These are phyloP conservation scores for Penicillium manginii DNA, from an alignment of 495 filamentous ascomycete genomes.

Conservation along the genomic window DNA sequence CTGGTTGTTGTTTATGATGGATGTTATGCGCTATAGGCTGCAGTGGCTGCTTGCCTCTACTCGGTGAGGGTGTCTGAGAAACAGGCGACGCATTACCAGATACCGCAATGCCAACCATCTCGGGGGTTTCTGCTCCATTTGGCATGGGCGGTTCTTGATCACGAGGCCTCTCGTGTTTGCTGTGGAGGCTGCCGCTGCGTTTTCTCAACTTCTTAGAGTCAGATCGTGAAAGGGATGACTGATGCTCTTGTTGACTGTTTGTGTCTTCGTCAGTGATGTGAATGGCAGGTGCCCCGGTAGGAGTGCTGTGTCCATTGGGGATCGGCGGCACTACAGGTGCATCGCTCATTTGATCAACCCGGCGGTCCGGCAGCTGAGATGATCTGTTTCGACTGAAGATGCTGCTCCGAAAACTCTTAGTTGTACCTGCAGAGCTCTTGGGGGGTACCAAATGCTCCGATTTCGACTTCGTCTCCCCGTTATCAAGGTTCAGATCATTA, in stretches of 20 bases:
- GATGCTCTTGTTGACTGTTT: conserved; percentile 22
- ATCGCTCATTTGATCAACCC: conserved; percentile 19
- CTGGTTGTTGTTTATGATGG: conserved; percentile 43
- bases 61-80: conserved; percentile 23
- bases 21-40: conserved; percentile 56
- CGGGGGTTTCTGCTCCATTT: conserved; percentile 23
- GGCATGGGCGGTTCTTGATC: conserved; percentile 22
- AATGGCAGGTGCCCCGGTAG: conserved; percentile 48
- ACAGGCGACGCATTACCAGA: conserved; percentile 31
- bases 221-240: conserved; percentile 33
- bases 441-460: conserved; percentile 54
- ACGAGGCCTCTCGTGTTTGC: conserved; percentile 23
- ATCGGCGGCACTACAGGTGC: conserved; percentile 26
- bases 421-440: conserved; percentile 70
- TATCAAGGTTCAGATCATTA: conserved; percentile 52
- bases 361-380: conserved; percentile 36
- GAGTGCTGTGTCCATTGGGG: conserved; percentile 17
- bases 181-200: conserved; percentile 40
- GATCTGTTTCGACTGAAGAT: conserved; percentile 66
- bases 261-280: conserved; percentile 52
- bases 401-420: conserved; percentile 73
- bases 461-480: conserved; percentile 26
- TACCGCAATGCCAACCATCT: conserved; percentile 50
- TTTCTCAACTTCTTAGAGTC: conserved; percentile 53
- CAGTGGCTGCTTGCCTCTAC: conserved; percentile 44